Evolutionary conservation across 768 basidiomycete genomes (phyloP), one percentile per base, ranked within the genome.

Genomic region (Macrolepiota dolichaula): DNA sequence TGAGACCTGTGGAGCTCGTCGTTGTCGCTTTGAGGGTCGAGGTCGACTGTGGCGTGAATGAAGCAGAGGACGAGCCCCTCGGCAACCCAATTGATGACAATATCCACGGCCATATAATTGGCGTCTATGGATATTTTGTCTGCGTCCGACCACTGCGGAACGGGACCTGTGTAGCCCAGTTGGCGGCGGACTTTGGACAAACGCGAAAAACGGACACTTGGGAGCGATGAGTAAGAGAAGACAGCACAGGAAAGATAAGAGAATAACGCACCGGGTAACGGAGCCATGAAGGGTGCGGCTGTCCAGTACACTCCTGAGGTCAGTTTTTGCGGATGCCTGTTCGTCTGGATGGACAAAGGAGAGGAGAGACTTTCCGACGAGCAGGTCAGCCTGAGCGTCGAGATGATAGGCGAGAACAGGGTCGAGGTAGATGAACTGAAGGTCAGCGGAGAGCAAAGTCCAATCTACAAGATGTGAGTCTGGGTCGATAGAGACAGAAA

Each of bases 31-130:
- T 46, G 59, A 38, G 79, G 79, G 55, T 82, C 80, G 61, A 91
- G 80, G 79, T 94, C 91, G 62, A 85, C 84, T 35, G 85, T 85
- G 44, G 92, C 92, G 68, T 95, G 92, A 52, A 94, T 84, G 77
- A 95, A 95, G 72, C 92, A 94, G 36, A 95, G 79, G 62, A 94
- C 90, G 69, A 95, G 84, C 61, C 86, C 89, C 63, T 94, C 89
- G 15, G 91, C 90, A 53, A 91, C 92, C 85, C 87, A 91, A 73
- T 93, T 95, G 70, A 93, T 89, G 68, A 94, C 92, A 68, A 95
- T 86, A 74, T 95, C 92, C 62, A 91, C 88, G 4, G 87, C 87
- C 85, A 94, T 88, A 72, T 93, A 94, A 69, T 92, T 77, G 29
- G 76, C 73, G 77, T 94, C 91, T 17, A 86, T 68, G 11, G 84